Conservation (phyloP, 371 early-diverging fungal species). For the Rhizopus microsporus region DNA sequence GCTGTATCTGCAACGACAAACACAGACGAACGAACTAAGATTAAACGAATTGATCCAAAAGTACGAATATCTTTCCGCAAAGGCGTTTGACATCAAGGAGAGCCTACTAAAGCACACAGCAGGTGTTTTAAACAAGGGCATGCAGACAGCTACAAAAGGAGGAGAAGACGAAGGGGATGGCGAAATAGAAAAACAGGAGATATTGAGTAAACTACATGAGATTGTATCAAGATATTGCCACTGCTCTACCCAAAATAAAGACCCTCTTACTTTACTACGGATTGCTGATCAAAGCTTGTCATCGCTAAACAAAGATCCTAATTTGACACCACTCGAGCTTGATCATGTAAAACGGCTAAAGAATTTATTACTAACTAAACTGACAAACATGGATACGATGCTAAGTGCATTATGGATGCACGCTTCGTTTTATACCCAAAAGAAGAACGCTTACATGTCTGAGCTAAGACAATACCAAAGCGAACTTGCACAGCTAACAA, state of each 20-base stretch:
- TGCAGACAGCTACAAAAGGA: slow-evolving; percentile 17
- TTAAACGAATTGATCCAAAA: slow-evolving; percentile 67
- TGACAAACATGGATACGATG: neutral
- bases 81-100: slow-evolving; percentile 62
- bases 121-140: slow-evolving; percentile 54
- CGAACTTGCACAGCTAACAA: slow-evolving; percentile 19
- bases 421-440: slow-evolving; percentile 16
- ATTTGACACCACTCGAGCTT: neutral
- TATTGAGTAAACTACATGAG: neutral
- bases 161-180: neutral
- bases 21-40: slow-evolving; percentile 53
- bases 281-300: neutral
- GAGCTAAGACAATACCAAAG: slow-evolving; percentile 24
- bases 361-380: neutral
- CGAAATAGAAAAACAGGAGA: neutral
- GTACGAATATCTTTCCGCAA: slow-evolving; percentile 59
- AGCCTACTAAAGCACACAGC: slow-evolving; percentile 70
- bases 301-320: neutral
- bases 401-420: slow-evolving; percentile 25
- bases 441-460: slow-evolving; percentile 20
- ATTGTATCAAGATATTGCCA: neutral
- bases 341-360: too few species aligned
- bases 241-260: neutral
- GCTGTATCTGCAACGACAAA: slow-evolving; percentile 17
- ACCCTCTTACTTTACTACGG: neutral